Evolutionary conservation across 2,329 filamentous ascomycete species (phyloP).

Genomic region (Polytolypa hystricis): DNA sequence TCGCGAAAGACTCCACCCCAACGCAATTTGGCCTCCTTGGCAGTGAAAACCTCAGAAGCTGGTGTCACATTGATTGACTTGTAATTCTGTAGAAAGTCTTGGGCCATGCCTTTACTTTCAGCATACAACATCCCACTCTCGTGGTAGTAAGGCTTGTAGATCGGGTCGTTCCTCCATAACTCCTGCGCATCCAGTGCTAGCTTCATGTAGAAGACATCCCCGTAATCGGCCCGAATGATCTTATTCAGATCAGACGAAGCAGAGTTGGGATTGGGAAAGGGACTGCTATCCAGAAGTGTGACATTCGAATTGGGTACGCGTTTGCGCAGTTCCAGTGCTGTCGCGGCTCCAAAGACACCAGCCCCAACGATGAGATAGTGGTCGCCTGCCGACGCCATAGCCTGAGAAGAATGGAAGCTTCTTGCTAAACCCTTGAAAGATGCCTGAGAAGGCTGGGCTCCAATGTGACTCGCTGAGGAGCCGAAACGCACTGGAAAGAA

Average conservation of each 20-base stretch:
- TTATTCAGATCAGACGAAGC: slow-evolving; percentile 9
- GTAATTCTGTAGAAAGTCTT: slow-evolving; percentile 37
- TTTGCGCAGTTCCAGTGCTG: slow-evolving; percentile 7
- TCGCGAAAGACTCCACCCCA: slow-evolving; percentile 48
- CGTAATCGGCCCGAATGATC: slow-evolving; percentile 8
- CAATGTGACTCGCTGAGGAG: too few species aligned
- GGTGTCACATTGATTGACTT: slow-evolving; percentile 33
- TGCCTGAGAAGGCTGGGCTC: too few species aligned
- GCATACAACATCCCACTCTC: slow-evolving; percentile 38
- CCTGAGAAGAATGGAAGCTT: too few species aligned
- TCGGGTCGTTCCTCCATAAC: slow-evolving; percentile 11
- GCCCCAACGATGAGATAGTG: slow-evolving; percentile 38
- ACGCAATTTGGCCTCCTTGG: slow-evolving; percentile 36
- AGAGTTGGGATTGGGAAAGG: slow-evolving; percentile 4
- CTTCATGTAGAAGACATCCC: slow-evolving; percentile 4
- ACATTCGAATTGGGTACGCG: slow-evolving; percentile 2
- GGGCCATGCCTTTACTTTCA: slow-evolving; percentile 30
- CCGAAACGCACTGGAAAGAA: too few species aligned
- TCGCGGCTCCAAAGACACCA: slow-evolving; percentile 39
- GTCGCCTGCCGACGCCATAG: too few species aligned
- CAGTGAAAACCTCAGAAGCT: slow-evolving; percentile 31
- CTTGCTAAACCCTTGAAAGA: too few species aligned
- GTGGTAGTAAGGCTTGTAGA: slow-evolving; percentile 34
- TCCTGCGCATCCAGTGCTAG: slow-evolving; percentile 7
- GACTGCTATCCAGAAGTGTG: slow-evolving; percentile 5